A percentile compares a stretch with the other conserved stretches of the same genome.
Evolutionary conservation across 148 eudicot species (phyloP).

Genomic region (Camellia sinensis): DNA sequence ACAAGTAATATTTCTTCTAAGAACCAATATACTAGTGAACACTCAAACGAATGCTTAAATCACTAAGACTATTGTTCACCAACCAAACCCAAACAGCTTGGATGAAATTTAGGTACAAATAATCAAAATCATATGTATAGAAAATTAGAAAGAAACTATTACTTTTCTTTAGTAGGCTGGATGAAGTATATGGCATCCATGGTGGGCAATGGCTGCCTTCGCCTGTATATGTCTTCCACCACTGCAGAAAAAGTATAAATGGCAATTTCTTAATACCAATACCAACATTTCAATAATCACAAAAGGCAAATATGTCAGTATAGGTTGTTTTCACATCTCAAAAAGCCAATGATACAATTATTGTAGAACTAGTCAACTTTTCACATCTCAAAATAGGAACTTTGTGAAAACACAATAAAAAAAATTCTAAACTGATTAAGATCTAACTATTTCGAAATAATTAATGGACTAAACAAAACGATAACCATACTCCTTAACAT

Average conservation of each 20-base stretch:
- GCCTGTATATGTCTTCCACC: slow-evolving; percentile 91
- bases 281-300: not conserved
- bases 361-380: not conserved
- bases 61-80: no score
- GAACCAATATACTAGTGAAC: no score
- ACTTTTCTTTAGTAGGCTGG: slow-evolving; percentile 96
- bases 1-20: no score
- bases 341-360: not conserved
- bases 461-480: not conserved
- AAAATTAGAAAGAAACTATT: slow-evolving; percentile 13
- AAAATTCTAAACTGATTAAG: not conserved
- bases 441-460: not conserved
- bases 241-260: slow-evolving; percentile 46
- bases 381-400: not conserved
- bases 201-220: slow-evolving; percentile 88
- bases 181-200: slow-evolving; percentile 94
- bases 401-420: not conserved
- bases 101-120: not conserved
- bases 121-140: not conserved
- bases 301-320: not conserved
- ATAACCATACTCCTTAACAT: not conserved
- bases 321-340: not conserved
- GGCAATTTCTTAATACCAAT: not conserved
- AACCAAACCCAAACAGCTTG: no score
- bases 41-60: no score